Percentiles rank a stretch among this genome's conserved stretches.
Conservation (phyloP, 129 eudicot genomes). For the Saposhnikovia divaricata region DNA sequence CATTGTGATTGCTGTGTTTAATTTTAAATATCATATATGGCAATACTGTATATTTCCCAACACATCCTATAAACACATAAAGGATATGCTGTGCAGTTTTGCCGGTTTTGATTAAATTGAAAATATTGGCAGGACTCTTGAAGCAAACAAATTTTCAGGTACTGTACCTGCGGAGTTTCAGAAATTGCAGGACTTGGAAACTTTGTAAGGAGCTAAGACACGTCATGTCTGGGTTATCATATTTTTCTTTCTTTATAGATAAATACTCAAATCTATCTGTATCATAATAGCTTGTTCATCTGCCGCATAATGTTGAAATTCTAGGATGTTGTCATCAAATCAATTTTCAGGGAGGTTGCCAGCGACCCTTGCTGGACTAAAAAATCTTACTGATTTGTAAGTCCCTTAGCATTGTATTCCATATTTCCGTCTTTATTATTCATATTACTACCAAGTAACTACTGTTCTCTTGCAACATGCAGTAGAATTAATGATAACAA, state of each 20-base stretch:
- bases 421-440: background rate
- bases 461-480: slow-evolving; percentile 23
- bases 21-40: background rate
- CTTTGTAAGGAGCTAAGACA: slow-evolving; percentile 42
- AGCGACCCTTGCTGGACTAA: slow-evolving; percentile 41
- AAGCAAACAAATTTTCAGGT: slow-evolving; percentile 70
- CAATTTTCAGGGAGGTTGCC: slow-evolving; percentile 65
- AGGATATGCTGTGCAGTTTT: background rate
- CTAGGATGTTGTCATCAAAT: slow-evolving; percentile 84
- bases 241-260: background rate
- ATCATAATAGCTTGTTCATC: background rate
- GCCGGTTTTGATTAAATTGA: background rate
- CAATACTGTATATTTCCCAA: background rate
- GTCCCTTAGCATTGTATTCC: slow-evolving; percentile 6
- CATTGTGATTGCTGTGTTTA: background rate
- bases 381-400: slow-evolving; percentile 63
- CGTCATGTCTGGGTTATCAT: background rate
- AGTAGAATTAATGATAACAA: slow-evolving; percentile 77
- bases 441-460: background rate
- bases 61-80: background rate
- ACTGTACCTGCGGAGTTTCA: slow-evolving; percentile 59
- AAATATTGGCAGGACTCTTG: slow-evolving; percentile 53
- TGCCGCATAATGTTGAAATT: slow-evolving; percentile 12
- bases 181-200: slow-evolving; percentile 35
- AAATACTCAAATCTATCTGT: background rate